A percentile compares a stretch with the other conserved stretches of the same genome.
Conservation (phyloP, 2,329 filamentous ascomycete genomes). For the Hymenoscyphus infarciens region DNA sequence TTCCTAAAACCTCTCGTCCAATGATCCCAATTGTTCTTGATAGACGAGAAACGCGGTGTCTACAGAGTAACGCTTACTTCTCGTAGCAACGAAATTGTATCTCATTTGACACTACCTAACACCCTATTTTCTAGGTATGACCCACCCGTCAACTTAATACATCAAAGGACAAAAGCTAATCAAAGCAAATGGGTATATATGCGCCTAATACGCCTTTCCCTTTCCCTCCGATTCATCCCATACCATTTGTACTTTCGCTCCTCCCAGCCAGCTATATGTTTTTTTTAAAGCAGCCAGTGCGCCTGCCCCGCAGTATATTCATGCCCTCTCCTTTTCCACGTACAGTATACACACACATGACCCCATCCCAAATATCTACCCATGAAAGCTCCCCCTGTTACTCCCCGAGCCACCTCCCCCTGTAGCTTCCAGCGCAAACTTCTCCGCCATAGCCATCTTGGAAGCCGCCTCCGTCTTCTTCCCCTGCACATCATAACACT, state of each 20-base stretch:
- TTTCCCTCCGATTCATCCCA: not conserved
- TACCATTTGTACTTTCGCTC: not conserved
- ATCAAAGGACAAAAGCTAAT: not conserved
- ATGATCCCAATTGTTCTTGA: no score
- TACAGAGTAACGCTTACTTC: no score
- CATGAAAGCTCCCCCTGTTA: not conserved
- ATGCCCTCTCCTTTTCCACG: not conserved
- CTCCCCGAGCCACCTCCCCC: not conserved
- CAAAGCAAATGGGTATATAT: slow-evolving; percentile 5
- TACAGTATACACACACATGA: not conserved
- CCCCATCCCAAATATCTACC: not conserved
- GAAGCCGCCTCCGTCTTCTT: slow-evolving; percentile 50
- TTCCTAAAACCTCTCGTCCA: no score
- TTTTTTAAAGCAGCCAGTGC: not conserved
- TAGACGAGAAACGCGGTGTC: no score
- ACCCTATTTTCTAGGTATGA: no score
- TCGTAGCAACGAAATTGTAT: no score
- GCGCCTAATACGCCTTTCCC: not conserved
- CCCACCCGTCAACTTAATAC: not conserved
- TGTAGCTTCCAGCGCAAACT: not conserved
- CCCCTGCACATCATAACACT: slow-evolving; percentile 71
- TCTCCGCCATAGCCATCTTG: slow-evolving; percentile 42
- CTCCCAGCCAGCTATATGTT: not conserved
- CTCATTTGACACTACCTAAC: no score
- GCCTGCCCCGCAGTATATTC: not conserved